Percentiles rank a stretch among this genome's conserved stretches.
Evolutionary conservation across 2,329 filamentous ascomycete genomes (phyloP).

Genomic region (Dothiorella sarmentorum): DNA sequence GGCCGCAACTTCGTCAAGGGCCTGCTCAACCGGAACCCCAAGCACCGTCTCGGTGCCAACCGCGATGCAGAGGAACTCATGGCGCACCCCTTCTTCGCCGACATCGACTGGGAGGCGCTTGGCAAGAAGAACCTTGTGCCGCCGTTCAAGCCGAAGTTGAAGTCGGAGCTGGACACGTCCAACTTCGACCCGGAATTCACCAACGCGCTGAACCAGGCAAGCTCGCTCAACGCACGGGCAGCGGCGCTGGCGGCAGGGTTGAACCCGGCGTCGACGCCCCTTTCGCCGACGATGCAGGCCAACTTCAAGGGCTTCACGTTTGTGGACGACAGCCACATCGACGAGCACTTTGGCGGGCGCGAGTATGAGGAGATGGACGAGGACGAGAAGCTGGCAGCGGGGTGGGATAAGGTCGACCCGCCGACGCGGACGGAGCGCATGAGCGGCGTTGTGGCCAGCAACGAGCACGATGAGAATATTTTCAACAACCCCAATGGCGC

Average conservation of each 20-base stretch:
- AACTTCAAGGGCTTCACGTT: conserved; percentile 99
- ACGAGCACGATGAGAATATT: conserved; percentile 45
- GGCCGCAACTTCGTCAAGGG: conserved; percentile 98
- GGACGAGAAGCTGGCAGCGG: conserved; percentile 39
- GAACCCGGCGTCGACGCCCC: conserved; percentile 82
- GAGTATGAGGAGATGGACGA: conserved; percentile 41
- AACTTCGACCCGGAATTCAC: conserved; percentile 99
- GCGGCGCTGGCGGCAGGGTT: conserved; percentile 76
- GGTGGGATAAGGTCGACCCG: conserved; percentile 36
- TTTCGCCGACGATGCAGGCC: conserved; percentile 93
- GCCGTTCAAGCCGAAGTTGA: conserved; percentile 96
- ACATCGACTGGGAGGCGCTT: conserved; percentile 88
- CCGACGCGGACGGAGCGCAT: conserved; percentile 43
- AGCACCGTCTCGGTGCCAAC: conserved; percentile 86
- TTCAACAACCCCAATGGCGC: conserved; percentile 40
- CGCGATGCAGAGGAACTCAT: conserved; percentile 93
- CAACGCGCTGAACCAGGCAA: conserved; percentile 76
- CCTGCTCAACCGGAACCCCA: conserved; percentile 91
- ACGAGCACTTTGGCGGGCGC: conserved; percentile 65
- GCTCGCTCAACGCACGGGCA: conserved; percentile 86
- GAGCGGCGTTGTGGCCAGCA: conserved; percentile 48
- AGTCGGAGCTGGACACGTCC: conserved; percentile 91
- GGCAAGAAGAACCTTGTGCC: conserved; percentile 89
- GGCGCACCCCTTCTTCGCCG: conserved; percentile 87
- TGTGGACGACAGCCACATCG: conserved; percentile 94